Evolutionary conservation across 208 protist species (phyloP).

Genomic region (Acanthamoeba rhysodes): DNA sequence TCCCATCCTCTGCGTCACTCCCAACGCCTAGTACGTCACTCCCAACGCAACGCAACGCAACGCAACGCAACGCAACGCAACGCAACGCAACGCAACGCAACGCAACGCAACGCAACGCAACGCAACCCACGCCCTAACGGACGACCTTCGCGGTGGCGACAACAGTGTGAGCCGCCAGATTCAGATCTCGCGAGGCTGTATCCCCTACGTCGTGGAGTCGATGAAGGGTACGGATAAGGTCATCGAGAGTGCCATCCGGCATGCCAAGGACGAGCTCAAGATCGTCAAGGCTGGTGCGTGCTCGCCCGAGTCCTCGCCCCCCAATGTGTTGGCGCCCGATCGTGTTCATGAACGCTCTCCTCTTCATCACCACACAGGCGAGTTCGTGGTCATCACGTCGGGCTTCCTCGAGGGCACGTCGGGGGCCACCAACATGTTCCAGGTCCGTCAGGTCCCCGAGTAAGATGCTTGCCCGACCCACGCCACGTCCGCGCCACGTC

Average conservation of each 20-base stretch:
- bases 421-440: conserved; percentile 82
- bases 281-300: conserved; percentile 71
- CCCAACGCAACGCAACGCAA: no score
- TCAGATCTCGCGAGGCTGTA: conserved; percentile 67
- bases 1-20: conserved; percentile 96
- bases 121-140: conserved; percentile 27
- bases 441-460: conserved; percentile 69
- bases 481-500: no score
- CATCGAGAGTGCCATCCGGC: conserved; percentile 83
- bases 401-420: conserved; percentile 81
- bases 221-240: conserved; percentile 82
- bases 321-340: neutral
- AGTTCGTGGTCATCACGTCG: conserved; percentile 82
- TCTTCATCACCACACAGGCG: neutral
- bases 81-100: no score
- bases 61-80: no score
- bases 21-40: conserved; percentile 83
- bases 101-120: no score
- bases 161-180: conserved; percentile 77
- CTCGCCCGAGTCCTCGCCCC: neutral
- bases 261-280: conserved; percentile 78
- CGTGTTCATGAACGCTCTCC: neutral
- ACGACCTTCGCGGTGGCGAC: conserved; percentile 72
- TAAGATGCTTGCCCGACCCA: neutral
- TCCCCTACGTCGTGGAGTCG: conserved; percentile 79